A percentile compares a stretch with the other conserved stretches of the same genome.
Evolutionary conservation across 106 monocot species (phyloP).

Genomic region (Dioscorea alata): DNA sequence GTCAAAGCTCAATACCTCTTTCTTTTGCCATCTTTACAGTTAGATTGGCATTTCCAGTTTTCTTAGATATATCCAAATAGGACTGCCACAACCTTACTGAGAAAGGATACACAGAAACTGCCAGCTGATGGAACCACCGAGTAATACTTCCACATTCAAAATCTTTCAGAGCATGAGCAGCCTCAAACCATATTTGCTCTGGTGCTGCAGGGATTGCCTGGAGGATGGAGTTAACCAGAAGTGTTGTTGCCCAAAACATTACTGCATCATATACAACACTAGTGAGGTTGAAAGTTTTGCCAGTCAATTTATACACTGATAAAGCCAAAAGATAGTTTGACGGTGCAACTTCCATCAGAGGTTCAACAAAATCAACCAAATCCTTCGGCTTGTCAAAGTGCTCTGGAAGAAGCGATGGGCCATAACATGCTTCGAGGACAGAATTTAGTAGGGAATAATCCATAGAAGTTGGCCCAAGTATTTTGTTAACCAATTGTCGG

Average conservation of each 20-base stretch:
- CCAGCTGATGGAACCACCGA: conserved; percentile 58
- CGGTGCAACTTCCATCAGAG: conserved; percentile 58
- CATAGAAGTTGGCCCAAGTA: conserved; percentile 51
- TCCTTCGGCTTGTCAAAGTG: conserved; percentile 38
- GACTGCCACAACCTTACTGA: conserved; percentile 78
- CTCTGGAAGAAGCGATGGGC: conserved; percentile 53
- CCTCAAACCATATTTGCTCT: conserved; percentile 65
- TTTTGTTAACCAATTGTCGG: conserved; percentile 39
- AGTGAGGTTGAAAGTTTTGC: conserved; percentile 9
- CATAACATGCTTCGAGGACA: conserved; percentile 65
- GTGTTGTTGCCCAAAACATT: conserved; percentile 62
- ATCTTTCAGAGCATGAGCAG: conserved; percentile 23
- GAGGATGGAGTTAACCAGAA: conserved; percentile 65
- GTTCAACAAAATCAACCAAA: conserved; percentile 63
- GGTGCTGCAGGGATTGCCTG: conserved; percentile 70
- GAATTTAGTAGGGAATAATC: conserved; percentile 58
- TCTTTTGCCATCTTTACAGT: conserved; percentile 54
- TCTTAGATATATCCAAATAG: conserved; percentile 29
- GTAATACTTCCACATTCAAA: conserved; percentile 26
- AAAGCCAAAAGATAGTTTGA: conserved; percentile 72
- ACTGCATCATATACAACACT: conserved; percentile 20
- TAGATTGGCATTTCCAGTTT: conserved; percentile 15
- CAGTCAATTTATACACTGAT: conserved; percentile 30
- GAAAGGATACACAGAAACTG: conserved; percentile 74
- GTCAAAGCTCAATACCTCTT: conserved; percentile 57